Evolutionary conservation across 2,329 filamentous ascomycete genomes (phyloP).

Genomic region (Fusarium torreyae): DNA sequence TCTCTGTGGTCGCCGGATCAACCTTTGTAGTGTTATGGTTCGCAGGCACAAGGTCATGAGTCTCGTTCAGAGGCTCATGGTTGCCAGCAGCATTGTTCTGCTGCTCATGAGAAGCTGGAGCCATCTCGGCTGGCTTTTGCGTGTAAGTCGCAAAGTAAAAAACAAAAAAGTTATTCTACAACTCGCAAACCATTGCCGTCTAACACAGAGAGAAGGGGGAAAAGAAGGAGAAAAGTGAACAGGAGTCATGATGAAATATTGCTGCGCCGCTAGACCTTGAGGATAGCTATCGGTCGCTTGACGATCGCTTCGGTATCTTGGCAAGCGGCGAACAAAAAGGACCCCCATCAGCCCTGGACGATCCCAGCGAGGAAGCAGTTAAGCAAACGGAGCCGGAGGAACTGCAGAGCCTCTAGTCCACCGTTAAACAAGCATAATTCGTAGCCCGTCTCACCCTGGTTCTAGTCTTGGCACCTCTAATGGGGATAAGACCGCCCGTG

Average conservation of each 20-base stretch:
- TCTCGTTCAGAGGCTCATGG: background rate
- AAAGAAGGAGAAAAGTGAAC: background rate
- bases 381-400: conserved; percentile 21
- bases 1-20: conserved; percentile 13
- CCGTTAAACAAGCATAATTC: conserved; percentile 41
- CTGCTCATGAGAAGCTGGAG: conserved; percentile 14
- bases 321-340: conserved; percentile 1
- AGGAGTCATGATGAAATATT: conserved; percentile 7
- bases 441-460: conserved; percentile 5
- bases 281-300: no score
- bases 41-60: background rate
- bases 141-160: conserved; percentile 7
- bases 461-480: conserved; percentile 34
- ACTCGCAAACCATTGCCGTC: conserved; percentile 3
- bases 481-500: conserved; percentile 16
- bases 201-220: background rate
- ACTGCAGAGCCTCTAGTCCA: conserved; percentile 25
- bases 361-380: conserved; percentile 24
- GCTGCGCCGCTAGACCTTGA: background rate
- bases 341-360: conserved; percentile 18
- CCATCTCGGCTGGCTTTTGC: conserved; percentile 29
- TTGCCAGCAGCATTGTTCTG: conserved; percentile 8
- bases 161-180: conserved; percentile 4
- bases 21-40: background rate
- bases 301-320: background rate